Evolutionary conservation across 305 asterid genomes (phyloP).

Genomic region (Ilex paraguariensis): DNA sequence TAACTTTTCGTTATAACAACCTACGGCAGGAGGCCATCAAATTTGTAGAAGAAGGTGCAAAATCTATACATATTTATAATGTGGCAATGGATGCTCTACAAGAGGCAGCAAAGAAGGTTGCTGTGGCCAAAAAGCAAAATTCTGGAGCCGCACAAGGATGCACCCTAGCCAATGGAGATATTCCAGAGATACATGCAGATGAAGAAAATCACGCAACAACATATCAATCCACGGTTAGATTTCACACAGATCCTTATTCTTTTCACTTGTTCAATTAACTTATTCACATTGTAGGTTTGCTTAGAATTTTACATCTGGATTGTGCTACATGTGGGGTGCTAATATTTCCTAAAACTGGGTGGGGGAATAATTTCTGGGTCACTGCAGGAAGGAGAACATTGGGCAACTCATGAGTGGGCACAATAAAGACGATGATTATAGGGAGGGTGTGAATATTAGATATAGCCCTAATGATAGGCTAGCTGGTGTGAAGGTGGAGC

Average conservation of each 20-base stretch:
- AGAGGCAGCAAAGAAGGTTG: conserved; percentile 29
- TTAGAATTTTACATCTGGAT: too few species aligned
- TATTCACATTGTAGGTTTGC: too few species aligned
- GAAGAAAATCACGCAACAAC: conserved; percentile 38
- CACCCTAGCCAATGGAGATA: conserved; percentile 1
- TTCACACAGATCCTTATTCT: background rate
- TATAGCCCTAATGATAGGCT: too few species aligned
- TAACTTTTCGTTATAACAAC: conserved; percentile 21
- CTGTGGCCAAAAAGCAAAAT: conserved; percentile 47
- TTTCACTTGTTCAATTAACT: too few species aligned
- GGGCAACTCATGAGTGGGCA: too few species aligned
- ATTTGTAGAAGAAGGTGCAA: conserved; percentile 41
- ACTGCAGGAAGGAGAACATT: too few species aligned
- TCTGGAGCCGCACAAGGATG: conserved; percentile 24
- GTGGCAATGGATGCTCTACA: conserved; percentile 28
- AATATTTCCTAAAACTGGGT: too few species aligned
- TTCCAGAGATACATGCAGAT: conserved; percentile 19
- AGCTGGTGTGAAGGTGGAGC: too few species aligned
- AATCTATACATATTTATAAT: conserved; percentile 30
- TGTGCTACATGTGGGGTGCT: too few species aligned
- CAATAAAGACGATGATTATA: too few species aligned
- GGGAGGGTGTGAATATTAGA: too few species aligned
- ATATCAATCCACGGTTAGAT: conserved; percentile 53
- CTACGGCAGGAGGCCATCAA: conserved; percentile 34
- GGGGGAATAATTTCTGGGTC: too few species aligned